Evolutionary conservation across 1,284 basidiomycete genomes (phyloP), one percentile per base, ranked within the genome.

Genomic region (Cryptococcus sp.): DNA sequence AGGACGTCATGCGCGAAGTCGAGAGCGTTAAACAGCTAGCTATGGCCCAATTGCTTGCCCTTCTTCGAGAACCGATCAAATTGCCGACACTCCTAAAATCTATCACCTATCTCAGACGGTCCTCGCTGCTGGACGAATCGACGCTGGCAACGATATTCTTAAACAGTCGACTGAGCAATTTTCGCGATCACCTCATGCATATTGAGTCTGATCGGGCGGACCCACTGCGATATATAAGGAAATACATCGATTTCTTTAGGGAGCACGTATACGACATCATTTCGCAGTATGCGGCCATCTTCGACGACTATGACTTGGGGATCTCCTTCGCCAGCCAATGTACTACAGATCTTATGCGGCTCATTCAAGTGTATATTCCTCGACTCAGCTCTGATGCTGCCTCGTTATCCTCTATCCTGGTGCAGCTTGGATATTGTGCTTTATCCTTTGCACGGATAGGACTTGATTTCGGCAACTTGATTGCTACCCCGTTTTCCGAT

Each of bases 401-500:
- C 0, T 80, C 87, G 2, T 82, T 95, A 48, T 85, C 87, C 1
- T 87, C 91, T 6, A 82, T 96, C 48, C 83, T 94, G 52, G 93
- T 92, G 0, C 93, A 96, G 67, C 82, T 97, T 46, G 88, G 89
- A 7, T 96, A 96, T 76, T 95, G 91, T 71, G 86, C 89, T 4
- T 84, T 86, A n/a, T 90, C 92, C 0, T 94, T 95, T 68, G 82
- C 89, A 0, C 84, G 91, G n/a, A 83, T 91, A n/a, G 92, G 92
- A 0, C 81, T 94, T 58, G 89, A 92, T 67, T 93, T 93, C 74
- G 82, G 84, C 7, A 76, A 80, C 0, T 76, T 86, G 5, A 79
- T 92, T n/a, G 81, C 80, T 0, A 79, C 80, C 4, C 80, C 88
- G 0, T 86, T 91, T 65, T 79, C 81, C n/a, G 72, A 79, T 23